Base-by-base conservation (phyloP, 257 asterid genomes). In the Cynanchum wilfordii region DNA sequence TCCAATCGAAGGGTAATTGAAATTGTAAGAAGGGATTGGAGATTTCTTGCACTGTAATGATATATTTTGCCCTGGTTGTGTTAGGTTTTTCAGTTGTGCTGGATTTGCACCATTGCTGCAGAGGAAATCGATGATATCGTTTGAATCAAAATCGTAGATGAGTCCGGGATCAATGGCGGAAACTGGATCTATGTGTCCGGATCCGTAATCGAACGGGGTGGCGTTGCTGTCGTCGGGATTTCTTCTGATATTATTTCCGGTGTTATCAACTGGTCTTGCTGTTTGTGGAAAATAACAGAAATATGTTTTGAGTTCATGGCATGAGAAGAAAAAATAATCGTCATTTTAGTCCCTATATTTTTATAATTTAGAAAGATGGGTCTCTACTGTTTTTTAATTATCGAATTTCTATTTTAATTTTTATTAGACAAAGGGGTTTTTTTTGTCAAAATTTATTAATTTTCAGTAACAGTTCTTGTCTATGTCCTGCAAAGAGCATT, bases 1-100 rank as follows among this genome's bases (percentile, higher is more conserved):
- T 69, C 85, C 91, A 45, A 86, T 88, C 33, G 91, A 83, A 15
- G 95, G 95, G 58, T 88, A 88, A 74, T 88, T 86, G n/a, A 88
- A 65, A 62, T 86, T 75, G 24, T 82, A 80, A 3, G 95, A 69
- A 12, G 86, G 66, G 45, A 49, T 55, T 2, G 75, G 60, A 54
- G 75, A 70, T 64, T 75, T 80, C 76, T 77, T 79, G 78, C 94
- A 86, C 2, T 49, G 44, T 38, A 64, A 73, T 42, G 47, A 10
- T 11, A 29, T 22, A 3, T 33, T 33, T 70, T 77, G 69, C 22
- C 89, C 82, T 0, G 86, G 69, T 27, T 88, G 82, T 0, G 86
- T 85, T 47, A 88, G 84, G 79, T 83, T 88, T 73, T 76, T 80
- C 70, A 89, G 85, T 76, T 81, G 95, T 38, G 82, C 85, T 33